Evolutionary conservation across 768 basidiomycete species (phyloP).

Genomic region (Clavulina sp.): DNA sequence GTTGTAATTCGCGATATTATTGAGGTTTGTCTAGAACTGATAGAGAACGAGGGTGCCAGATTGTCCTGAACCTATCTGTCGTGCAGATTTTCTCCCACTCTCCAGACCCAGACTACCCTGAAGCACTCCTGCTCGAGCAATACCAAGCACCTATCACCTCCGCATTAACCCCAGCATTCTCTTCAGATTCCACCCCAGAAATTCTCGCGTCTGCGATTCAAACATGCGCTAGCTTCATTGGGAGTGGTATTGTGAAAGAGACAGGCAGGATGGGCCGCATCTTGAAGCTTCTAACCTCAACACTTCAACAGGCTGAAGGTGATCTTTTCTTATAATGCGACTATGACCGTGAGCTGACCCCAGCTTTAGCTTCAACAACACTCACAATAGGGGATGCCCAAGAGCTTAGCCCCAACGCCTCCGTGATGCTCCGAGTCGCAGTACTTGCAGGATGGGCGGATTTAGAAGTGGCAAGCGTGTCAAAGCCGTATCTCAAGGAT

Average conservation of each 20-base stretch:
- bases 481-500: slow-evolving; percentile 57
- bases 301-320: slow-evolving; percentile 86
- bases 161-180: slow-evolving; percentile 91
- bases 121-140: slow-evolving; percentile 80
- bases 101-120: slow-evolving; percentile 86
- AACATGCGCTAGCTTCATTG: slow-evolving; percentile 88
- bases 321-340: slow-evolving; percentile 3
- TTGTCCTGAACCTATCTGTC: background rate
- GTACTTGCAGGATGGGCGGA: slow-evolving; percentile 93
- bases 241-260: slow-evolving; percentile 87
- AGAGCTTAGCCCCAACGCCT: slow-evolving; percentile 83
- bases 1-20: slow-evolving; percentile 84
- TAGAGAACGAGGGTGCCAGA: background rate
- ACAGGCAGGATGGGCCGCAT: slow-evolving; percentile 85
- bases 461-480: slow-evolving; percentile 56
- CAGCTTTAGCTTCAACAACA: slow-evolving; percentile 52
- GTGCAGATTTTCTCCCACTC: slow-evolving; percentile 64
- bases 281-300: slow-evolving; percentile 68
- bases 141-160: slow-evolving; percentile 97
- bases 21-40: slow-evolving; percentile 42
- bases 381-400: slow-evolving; percentile 71
- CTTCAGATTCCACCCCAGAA: slow-evolving; percentile 87
- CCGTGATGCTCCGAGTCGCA: slow-evolving; percentile 85
- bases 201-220: slow-evolving; percentile 83
- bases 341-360: background rate